phyloP scores from a whole-genome alignment of 2,329 filamentous ascomycete species.

The Alternaria infectoria region DNA sequence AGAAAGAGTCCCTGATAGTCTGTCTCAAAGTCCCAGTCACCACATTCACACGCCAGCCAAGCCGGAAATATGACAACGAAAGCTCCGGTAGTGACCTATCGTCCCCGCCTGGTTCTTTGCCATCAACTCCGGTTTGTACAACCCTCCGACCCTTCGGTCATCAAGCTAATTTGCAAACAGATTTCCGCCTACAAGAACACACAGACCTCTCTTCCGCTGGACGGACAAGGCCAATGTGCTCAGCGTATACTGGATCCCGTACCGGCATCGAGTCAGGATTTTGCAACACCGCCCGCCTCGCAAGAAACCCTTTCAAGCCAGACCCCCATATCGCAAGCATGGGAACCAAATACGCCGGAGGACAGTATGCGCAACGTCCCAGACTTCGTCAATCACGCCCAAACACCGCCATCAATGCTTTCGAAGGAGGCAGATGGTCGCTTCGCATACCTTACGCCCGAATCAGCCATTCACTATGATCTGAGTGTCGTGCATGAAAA shows the following conservation, averaged over 20 bases:
- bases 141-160: too few relatives aligned
- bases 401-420: not conserved
- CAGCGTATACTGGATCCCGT: not conserved
- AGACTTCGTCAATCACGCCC: not conserved
- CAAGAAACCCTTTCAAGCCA: not conserved
- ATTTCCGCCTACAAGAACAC: not conserved
- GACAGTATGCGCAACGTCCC: not conserved
- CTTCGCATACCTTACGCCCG: constrained; percentile 2
- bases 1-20: not conserved
- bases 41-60: not conserved
- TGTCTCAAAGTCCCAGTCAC: not conserved
- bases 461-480: not conserved
- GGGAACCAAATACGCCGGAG: not conserved
- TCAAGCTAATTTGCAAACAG: not conserved
- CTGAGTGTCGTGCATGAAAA: not conserved
- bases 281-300: not conserved
- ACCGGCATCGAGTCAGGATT: constrained; percentile 1
- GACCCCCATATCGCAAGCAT: not conserved
- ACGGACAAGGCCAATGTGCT: not conserved
- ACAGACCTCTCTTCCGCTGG: not conserved
- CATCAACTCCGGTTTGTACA: not conserved
- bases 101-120: not conserved
- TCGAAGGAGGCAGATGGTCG: not conserved
- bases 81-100: not conserved
- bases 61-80: not conserved